Base-by-base conservation (phyloP, 2,329 filamentous ascomycete genomes). In the Alternaria conjuncta region DNA sequence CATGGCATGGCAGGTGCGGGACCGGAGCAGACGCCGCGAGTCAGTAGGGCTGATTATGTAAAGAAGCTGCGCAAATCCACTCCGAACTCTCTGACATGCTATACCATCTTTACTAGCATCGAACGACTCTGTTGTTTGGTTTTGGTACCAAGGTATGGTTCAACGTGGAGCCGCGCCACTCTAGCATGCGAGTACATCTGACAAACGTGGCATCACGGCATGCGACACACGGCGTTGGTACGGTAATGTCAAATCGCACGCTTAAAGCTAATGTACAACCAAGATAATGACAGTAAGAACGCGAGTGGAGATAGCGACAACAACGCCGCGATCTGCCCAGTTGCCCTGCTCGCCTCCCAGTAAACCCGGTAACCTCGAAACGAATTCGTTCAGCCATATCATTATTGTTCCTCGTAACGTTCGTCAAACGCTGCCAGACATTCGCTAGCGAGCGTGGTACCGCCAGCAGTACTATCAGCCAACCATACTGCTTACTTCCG, bases 1-100 rank as follows among this genome's bases (percentile, higher is more conserved):
- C 44, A 53, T 53, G 12, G 49, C 49, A 53, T 41, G 36, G 36
- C 36, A 32, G 13, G 32, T 45, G 43, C 57, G 55, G 28, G 44
- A 45, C n/a, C 53, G 47, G 57, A 51, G 26, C 36, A 26, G 41
- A 50, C 21, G 21, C 30, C 57, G 53, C 63, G 58, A 66, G 55
- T 61, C 55, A 61, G 53, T 53, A 61, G 45, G 61, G 55, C 55
- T 60, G 71, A 70, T 73, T 75, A 74, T 54, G 68, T 73, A 73
- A 74, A 66, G 66, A 11, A 69, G 67, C 68, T 70, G 71, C 71
- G 71, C 68, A 72, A 60, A 41, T 41, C 28, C 32, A 41, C 30
- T 41, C 49, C 49, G 49, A 57, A 18, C 36, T 58, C 53, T 54
- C 12, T 15, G 7, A 44, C 13, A 44, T n/a, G 25, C 8, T 9